Evolutionary conservation across 2,329 filamentous ascomycete genomes (phyloP).

Genomic region (Didymella segeticola): DNA sequence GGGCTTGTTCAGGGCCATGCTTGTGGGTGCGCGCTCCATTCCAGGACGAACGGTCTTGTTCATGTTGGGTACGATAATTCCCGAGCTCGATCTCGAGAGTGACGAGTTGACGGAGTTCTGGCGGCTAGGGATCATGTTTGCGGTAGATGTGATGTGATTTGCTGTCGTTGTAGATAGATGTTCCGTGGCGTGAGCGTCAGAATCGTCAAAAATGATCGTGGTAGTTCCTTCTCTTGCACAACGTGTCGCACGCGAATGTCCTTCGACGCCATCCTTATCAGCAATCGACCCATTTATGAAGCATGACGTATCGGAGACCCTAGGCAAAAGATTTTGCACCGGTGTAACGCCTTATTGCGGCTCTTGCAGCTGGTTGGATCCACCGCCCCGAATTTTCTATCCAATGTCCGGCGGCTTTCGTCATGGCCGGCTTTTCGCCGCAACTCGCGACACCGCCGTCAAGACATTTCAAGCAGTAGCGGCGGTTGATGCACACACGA

Average conservation of each 20-base stretch:
- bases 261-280: conserved; percentile 18
- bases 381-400: conserved; percentile 26
- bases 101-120: conserved; percentile 17
- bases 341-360: conserved; percentile 31
- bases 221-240: conserved; percentile 9
- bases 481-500: conserved; percentile 29
- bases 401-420: conserved; percentile 23
- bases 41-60: conserved; percentile 33
- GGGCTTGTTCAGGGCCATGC: conserved; percentile 34
- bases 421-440: conserved; percentile 26
- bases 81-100: conserved; percentile 17
- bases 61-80: conserved; percentile 34
- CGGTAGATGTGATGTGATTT: conserved; percentile 7
- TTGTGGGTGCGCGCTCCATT: conserved; percentile 36
- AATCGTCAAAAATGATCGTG: neutral
- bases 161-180: conserved; percentile 1
- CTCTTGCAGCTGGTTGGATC: conserved; percentile 30
- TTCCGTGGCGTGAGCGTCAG: conserved; percentile 18
- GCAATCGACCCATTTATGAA: conserved; percentile 22
- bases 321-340: conserved; percentile 38
- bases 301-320: conserved; percentile 36
- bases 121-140: conserved; percentile 20
- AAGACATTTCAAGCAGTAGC: conserved; percentile 21
- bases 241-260: conserved; percentile 1
- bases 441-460: conserved; percentile 13